Percentiles rank a stretch among this genome's conserved stretches.
Conservation (phyloP, 2,329 filamentous ascomycete species). For the Thielaviopsis populi region DNA sequence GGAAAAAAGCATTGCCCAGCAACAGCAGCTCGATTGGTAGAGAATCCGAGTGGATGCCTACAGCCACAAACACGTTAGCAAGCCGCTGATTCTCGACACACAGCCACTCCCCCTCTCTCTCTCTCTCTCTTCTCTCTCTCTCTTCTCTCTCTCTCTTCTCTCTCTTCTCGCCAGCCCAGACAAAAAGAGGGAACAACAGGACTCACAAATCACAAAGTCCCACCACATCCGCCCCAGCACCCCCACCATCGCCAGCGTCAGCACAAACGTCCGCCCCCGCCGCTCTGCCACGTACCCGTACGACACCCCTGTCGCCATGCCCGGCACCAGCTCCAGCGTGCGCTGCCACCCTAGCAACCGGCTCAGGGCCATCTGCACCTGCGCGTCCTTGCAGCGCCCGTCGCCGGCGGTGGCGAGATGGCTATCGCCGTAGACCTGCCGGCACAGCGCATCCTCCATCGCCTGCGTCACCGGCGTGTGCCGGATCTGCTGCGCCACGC, state of each 20-base stretch:
- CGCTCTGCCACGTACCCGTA: slow-evolving; percentile 7
- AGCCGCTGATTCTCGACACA: no score
- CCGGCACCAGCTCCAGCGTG: slow-evolving; percentile 2
- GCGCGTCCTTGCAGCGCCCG: background rate
- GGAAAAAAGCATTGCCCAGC: background rate
- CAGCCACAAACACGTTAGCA: no score
- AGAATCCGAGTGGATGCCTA: no score
- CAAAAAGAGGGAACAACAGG: no score
- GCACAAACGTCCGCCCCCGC: background rate
- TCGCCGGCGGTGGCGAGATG: background rate
- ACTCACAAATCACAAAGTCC: background rate
- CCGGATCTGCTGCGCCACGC: background rate
- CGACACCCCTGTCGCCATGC: background rate
- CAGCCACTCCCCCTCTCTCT: no score
- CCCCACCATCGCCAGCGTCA: background rate
- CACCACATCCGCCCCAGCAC: background rate
- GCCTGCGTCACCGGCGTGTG: slow-evolving; percentile 1
- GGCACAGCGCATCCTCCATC: slow-evolving; percentile 1
- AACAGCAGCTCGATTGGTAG: background rate
- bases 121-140: no score
- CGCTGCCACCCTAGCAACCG: slow-evolving; percentile 1
- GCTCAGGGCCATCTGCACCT: slow-evolving; percentile 2
- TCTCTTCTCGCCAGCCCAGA: no score
- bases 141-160: no score
- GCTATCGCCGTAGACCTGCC: background rate